Evolutionary conservation across 495 filamentous ascomycete species (phyloP), one percentile per base, ranked within the genome.

Genomic region (Aspergillus carlsbadensis): DNA sequence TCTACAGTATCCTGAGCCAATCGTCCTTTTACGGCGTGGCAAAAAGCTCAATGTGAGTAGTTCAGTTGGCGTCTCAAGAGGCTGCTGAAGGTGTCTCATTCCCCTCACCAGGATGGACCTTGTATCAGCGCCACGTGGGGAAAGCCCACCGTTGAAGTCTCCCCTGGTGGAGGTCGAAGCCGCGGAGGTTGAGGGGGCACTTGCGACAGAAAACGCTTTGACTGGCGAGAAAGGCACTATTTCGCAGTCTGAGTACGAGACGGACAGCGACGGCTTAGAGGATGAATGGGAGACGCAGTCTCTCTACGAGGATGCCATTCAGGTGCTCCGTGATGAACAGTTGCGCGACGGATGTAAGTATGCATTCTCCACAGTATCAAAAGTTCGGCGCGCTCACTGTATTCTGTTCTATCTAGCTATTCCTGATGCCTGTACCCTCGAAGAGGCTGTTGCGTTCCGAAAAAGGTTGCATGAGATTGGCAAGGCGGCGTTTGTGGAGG

Each of bases 401-500:
- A 34, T 52, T 47, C 42, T 14, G 5, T 31, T 26, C 33, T 34
- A 41, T 42, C 64, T 39, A 50, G 21, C 53, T 68, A 67, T 76
- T 55, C 80, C 81, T 42, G 85, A 84, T 55, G 81, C 81, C 20
- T 95, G 90, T 73, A 88, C 89, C 3, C 71, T 84, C 0, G 86
- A 91, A 34, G 87, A 97, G 70, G 86, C 89, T 8, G 62, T 82
- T 37, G 69, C 75, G 6, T 89, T 82, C 67, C 83, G 89, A 49
- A 78, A 87, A 46, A 81, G 86, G 17, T 75, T 97, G 15, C 86
- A 89, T 60, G 78, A 83, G 22, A 72, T 92, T 56, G 93, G 92
- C 5, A 87, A 87, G 42, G 82, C 85, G 43, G 78, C 84, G 14
- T 96, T 97, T 70, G 79, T 90, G 52, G 75, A 83, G 56, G 79